Evolutionary conservation across 176 grass and related monocot genomes (phyloP).

Genomic region (Triticum monococcum): DNA sequence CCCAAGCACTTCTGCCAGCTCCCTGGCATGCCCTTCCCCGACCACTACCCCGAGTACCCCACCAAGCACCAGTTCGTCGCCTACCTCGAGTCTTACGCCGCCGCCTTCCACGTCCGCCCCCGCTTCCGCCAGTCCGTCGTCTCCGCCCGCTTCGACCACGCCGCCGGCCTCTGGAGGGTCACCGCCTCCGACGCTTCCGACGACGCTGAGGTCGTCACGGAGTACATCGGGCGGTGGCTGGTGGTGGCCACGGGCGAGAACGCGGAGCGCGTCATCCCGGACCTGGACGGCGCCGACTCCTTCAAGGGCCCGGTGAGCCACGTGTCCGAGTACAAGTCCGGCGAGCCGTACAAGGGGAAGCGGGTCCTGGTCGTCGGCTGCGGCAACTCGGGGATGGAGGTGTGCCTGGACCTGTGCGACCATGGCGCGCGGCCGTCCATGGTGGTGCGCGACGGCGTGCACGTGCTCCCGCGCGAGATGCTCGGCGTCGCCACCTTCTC

Average conservation of each 20-base stretch:
- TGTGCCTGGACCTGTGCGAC: slow-evolving; percentile 65
- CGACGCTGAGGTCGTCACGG: background rate
- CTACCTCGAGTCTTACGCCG: slow-evolving; percentile 29
- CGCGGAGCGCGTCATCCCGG: slow-evolving; percentile 16
- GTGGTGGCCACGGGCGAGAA: slow-evolving; percentile 44
- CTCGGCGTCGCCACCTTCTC: slow-evolving; percentile 61
- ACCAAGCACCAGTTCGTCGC: slow-evolving; percentile 28
- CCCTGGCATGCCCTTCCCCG: slow-evolving; percentile 27
- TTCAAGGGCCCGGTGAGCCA: slow-evolving; percentile 23
- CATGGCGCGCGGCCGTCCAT: slow-evolving; percentile 49
- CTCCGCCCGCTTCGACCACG: slow-evolving; percentile 3
- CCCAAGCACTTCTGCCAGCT: slow-evolving; percentile 36
- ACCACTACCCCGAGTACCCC: slow-evolving; percentile 26
- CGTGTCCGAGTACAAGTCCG: slow-evolving; percentile 25
- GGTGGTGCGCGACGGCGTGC: slow-evolving; percentile 61
- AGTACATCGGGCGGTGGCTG: slow-evolving; percentile 28
- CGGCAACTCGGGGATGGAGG: slow-evolving; percentile 77
- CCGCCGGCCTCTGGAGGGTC: slow-evolving; percentile 13
- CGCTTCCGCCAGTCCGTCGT: slow-evolving; percentile 7
- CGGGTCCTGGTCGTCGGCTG: slow-evolving; percentile 39
- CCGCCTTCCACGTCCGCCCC: background rate
- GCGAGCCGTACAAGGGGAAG: slow-evolving; percentile 5
- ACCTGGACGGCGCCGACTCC: background rate
- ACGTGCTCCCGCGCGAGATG: slow-evolving; percentile 61
- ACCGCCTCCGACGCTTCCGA: background rate